phyloP scores from a whole-genome alignment of 495 filamentous ascomycete species.

The Penicillium bialowiezense region DNA sequence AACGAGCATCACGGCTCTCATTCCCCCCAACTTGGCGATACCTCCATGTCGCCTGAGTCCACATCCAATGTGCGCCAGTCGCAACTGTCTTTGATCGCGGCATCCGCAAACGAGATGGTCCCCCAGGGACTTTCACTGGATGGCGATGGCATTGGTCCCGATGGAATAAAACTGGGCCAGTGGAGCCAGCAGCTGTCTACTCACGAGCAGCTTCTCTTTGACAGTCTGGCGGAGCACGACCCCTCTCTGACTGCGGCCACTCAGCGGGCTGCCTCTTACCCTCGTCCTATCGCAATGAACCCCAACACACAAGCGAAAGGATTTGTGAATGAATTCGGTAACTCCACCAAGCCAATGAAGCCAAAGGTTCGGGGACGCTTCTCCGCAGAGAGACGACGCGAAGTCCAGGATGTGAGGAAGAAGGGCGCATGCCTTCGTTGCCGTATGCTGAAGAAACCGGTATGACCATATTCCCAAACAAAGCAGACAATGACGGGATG shows the following conservation, averaged over 20 bases:
- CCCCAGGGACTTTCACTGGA: slow-evolving; percentile 43
- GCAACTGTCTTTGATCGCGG: slow-evolving; percentile 48
- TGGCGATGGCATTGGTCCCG: slow-evolving; percentile 27
- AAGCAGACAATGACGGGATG: background rate
- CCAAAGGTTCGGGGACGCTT: slow-evolving; percentile 68
- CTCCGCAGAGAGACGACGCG: slow-evolving; percentile 61
- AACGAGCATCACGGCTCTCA: slow-evolving; percentile 33
- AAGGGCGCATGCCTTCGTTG: slow-evolving; percentile 83
- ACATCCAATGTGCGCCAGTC: slow-evolving; percentile 43
- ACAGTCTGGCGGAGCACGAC: slow-evolving; percentile 46
- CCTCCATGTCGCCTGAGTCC: slow-evolving; percentile 38
- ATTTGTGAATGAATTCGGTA: slow-evolving; percentile 56
- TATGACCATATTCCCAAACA: slow-evolving; percentile 30
- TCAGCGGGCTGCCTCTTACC: slow-evolving; percentile 46
- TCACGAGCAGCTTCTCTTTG: slow-evolving; percentile 46
- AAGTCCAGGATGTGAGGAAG: slow-evolving; percentile 79
- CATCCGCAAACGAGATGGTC: slow-evolving; percentile 49
- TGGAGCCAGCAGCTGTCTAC: slow-evolving; percentile 44
- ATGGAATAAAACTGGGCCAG: slow-evolving; percentile 35
- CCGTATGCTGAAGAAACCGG: slow-evolving; percentile 79
- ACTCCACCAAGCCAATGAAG: slow-evolving; percentile 48
- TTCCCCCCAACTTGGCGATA: slow-evolving; percentile 40
- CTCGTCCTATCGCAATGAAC: slow-evolving; percentile 56
- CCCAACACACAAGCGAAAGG: slow-evolving; percentile 52
- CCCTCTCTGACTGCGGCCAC: slow-evolving; percentile 45